Evolutionary conservation across 2,329 filamentous ascomycete species (phyloP), one percentile per base, ranked within the genome.

Genomic region (Dothiorella sarmentorum): DNA sequence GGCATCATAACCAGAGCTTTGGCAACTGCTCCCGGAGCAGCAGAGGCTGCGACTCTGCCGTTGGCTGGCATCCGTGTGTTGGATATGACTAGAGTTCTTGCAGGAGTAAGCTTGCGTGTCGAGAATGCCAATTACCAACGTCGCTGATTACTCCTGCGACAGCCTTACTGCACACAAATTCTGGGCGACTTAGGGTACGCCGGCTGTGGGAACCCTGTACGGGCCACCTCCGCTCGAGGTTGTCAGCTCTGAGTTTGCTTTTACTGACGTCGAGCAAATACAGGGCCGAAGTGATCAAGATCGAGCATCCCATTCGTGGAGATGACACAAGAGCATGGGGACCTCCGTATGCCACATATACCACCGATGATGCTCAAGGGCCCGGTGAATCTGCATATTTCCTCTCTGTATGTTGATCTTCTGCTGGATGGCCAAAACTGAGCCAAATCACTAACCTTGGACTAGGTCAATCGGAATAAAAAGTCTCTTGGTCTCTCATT

Each of bases 141-240:
- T 9, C 18, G 29, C 56, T 58, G 7, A 58, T 22, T n/a, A 27
- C 7, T 0, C 17, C 18, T 43, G 10, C 3, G 59, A 13, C 68
- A 97, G 91, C 94, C 94, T 64, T 97, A 97, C 70, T 97, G 91
- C 68, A 97, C 94, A 35, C 94, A 99, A 73, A 97, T 99, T 56
- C 77, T 99, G 9, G 94, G 93, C 59, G 94, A 99, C 75, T 82
- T 99, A 66, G 94, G 94, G 93, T 96, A 85, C 73, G 85, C 62
- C 42, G 24, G 22, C 60, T 65, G 44, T 62, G 61, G 62, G 38
- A 51, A 56, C 61, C 65, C 59, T 64, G 66, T 69, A 69, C 63
- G 67, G 64, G 66, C 73, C 69, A 73, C 66, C 67, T 67, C 60
- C 64, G 10, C 9, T 60, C 65, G 63, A 66, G 65, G 66, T 71